Percentiles rank a stretch among this genome's conserved stretches.
These are phyloP conservation scores for Backusella liffmaniae DNA, from an alignment of 192 early-diverging fungal species.

Conservation along the genomic window DNA sequence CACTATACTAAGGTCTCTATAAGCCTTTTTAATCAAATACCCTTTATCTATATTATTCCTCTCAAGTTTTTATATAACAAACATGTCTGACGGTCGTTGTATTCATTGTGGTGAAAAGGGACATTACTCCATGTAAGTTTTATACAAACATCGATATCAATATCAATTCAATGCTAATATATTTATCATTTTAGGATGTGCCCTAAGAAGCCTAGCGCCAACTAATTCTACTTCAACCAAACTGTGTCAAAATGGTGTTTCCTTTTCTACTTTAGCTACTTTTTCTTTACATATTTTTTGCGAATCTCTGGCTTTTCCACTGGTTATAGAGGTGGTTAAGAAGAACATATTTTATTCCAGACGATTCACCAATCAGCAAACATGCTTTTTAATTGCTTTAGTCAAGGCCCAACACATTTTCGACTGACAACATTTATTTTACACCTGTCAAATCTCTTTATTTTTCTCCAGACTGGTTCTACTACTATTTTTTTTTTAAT, in stretches of 20 bases:
- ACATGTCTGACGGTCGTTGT: constrained; percentile 31
- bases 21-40: background rate
- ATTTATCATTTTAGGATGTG: constrained; percentile 25
- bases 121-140: constrained; percentile 30
- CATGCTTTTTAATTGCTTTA: background rate
- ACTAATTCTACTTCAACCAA: background rate
- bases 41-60: background rate
- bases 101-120: constrained; percentile 32
- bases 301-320: constrained; percentile 4
- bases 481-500: background rate
- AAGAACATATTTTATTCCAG: constrained; percentile 6
- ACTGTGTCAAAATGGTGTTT: background rate
- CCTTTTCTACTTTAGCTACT: background rate
- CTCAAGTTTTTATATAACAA: constrained; percentile 5
- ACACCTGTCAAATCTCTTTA: background rate
- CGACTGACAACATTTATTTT: background rate
- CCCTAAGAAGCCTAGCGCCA: constrained; percentile 28
- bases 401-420: background rate
- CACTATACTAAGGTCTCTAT: constrained; percentile 3
- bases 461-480: background rate
- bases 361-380: background rate
- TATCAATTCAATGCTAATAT: background rate
- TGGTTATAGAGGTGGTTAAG: constrained; percentile 4
- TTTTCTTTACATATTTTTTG: background rate
- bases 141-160: background rate